These are phyloP conservation scores for Pythium chondricola DNA, from an alignment of 352 stramenopile species.

Conservation along the genomic window DNA sequence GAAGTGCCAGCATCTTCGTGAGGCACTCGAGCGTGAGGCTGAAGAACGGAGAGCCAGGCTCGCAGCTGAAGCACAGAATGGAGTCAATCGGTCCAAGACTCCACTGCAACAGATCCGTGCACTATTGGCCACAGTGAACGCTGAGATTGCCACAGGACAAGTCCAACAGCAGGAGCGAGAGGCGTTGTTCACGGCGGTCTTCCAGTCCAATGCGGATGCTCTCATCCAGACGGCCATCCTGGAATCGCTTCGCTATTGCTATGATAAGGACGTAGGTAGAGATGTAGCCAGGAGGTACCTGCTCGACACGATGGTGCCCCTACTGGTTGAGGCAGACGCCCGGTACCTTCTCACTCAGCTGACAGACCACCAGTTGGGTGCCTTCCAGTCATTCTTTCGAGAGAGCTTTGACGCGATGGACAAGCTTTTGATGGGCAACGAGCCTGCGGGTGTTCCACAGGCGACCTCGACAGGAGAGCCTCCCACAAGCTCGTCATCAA, in stretches of 20 bases:
- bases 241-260: conserved; percentile 32
- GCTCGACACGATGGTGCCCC: conserved; percentile 30
- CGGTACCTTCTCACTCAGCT: conserved; percentile 28
- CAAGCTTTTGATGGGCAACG: conserved; percentile 25
- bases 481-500: not conserved
- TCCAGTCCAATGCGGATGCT: conserved; percentile 26
- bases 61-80: conserved; percentile 9
- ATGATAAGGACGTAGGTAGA: conserved; percentile 9
- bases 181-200: conserved; percentile 25
- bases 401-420: conserved; percentile 47
- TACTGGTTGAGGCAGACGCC: conserved; percentile 17
- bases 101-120: conserved; percentile 24
- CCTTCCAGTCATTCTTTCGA: conserved; percentile 38
- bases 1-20: conserved; percentile 22
- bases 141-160: conserved; percentile 4
- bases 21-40: conserved; percentile 8
- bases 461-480: not conserved
- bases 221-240: conserved; percentile 23
- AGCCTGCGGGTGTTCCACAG: not conserved
- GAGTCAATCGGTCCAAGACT: not conserved
- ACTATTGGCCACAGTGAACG: conserved; percentile 24
- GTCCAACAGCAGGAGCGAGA: conserved; percentile 24
- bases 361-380: conserved; percentile 18
- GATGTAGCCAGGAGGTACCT: conserved; percentile 25
- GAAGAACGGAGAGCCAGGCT: conserved; percentile 3